Conservation (phyloP, 2,329 filamentous ascomycete genomes). For the Drechslerella dactyloides region DNA sequence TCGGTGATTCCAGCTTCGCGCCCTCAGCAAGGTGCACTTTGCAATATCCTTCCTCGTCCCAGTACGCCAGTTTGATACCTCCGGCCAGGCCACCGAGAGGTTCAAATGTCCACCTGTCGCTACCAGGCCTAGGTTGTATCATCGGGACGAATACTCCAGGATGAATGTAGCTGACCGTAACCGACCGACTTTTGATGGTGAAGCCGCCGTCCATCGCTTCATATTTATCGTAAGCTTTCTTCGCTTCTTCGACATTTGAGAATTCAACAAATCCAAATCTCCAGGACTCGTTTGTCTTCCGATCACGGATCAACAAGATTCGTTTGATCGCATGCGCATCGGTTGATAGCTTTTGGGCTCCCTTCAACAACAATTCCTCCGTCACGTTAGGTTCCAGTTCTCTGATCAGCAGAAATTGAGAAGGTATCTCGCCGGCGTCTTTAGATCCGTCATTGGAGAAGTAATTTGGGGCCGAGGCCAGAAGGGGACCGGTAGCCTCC, state of each 20-base stretch:
- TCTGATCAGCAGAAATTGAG: conserved; percentile 77
- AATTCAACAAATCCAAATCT: conserved; percentile 87
- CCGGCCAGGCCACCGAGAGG: conserved; percentile 70
- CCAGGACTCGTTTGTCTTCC: conserved; percentile 73
- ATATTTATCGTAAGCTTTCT: conserved; percentile 74
- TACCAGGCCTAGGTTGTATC: conserved; percentile 66
- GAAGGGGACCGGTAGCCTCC: conserved; percentile 60
- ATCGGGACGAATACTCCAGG: conserved; percentile 84
- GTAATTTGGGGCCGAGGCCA: conserved; percentile 59
- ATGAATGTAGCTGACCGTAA: conserved; percentile 76
- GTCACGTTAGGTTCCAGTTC: conserved; percentile 73
- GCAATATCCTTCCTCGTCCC: conserved; percentile 75
- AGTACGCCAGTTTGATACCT: conserved; percentile 72
- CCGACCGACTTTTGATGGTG: conserved; percentile 75
- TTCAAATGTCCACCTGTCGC: conserved; percentile 71
- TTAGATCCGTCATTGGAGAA: conserved; percentile 58
- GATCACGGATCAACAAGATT: conserved; percentile 77
- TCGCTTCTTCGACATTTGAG: conserved; percentile 75
- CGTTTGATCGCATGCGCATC: conserved; percentile 75
- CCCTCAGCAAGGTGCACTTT: conserved; percentile 65
- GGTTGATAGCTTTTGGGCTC: conserved; percentile 71
- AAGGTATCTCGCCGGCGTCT: conserved; percentile 63
- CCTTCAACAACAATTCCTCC: conserved; percentile 74
- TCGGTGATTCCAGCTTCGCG: conserved; percentile 32
- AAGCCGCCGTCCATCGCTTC: conserved; percentile 72